phyloP scores from a whole-genome alignment of 495 filamentous ascomycete genomes.

The Penicillium antarcticum region DNA sequence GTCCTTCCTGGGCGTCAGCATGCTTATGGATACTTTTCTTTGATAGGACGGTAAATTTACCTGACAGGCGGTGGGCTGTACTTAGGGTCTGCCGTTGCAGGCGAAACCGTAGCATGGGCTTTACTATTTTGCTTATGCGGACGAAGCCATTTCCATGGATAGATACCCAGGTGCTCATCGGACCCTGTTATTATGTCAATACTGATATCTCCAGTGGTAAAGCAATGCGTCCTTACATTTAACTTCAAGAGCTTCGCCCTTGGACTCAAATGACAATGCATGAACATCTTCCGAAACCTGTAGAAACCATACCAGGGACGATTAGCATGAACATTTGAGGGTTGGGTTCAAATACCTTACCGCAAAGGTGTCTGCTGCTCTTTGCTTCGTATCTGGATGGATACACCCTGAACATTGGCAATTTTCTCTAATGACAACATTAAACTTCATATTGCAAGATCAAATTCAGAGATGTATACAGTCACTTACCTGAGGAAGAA shows the following conservation, averaged over 20 bases:
- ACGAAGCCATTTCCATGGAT: constrained; percentile 50
- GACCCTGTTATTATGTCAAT: constrained; percentile 31
- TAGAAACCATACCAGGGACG: background rate
- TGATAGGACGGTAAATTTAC: background rate
- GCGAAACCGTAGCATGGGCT: no score
- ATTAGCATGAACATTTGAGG: background rate
- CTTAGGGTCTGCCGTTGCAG: no score
- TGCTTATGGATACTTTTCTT: background rate
- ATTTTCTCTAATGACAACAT: constrained; percentile 60
- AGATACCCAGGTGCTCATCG: constrained; percentile 53
- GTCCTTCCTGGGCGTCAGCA: background rate
- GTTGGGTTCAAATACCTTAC: constrained; percentile 32
- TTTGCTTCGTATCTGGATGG: constrained; percentile 74
- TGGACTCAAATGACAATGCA: constrained; percentile 21
- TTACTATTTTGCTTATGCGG: constrained; percentile 9
- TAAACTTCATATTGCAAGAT: background rate
- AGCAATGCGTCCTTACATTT: constrained; percentile 24
- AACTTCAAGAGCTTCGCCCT: constrained; percentile 8
- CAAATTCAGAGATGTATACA: background rate
- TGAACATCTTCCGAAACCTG: constrained; percentile 55
- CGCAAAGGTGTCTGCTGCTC: constrained; percentile 66
- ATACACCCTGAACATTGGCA: constrained; percentile 74
- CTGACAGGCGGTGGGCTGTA: no score
- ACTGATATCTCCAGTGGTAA: background rate
- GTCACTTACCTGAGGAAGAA: constrained; percentile 21